Evolutionary conservation across 176 grass and related monocot species (phyloP), one percentile per base, ranked within the genome.

Genomic region (Metroxylon sagu): DNA sequence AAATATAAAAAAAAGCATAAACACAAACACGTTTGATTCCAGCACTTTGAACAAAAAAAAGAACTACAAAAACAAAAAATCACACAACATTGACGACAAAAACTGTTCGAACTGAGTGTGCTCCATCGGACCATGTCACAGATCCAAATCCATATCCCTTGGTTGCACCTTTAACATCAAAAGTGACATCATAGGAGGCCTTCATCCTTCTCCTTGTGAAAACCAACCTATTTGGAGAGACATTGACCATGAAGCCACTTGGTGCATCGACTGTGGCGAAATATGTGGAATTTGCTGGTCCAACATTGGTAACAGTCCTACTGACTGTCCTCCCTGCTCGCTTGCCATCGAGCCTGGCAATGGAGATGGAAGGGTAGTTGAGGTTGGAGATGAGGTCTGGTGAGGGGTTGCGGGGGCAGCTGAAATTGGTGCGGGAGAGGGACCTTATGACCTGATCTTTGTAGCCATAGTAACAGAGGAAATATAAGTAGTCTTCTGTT

Each of bases 281-380:
- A 65, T 97, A 97, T 39, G 78, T 97, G 5, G 81, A 82, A 53
- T 97, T 91, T 52, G 84, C 63, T 6, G 81, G 72, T 0, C 92
- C 92, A 14, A 97, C 92, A 67, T 97, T 97, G 2, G 75, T 91
- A 23, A 77, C 83, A 19, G 80, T 83, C 64, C 92, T 78, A 50
- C 56, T 52, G 50, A 88, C 83, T 59, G 72, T 67, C 15, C 12
- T 67, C 43, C 26, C 72, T 4, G 68, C 50, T 14, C 56, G 83
- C 16, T 79, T 83, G 18, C 48, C 31, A 29, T 50, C 50, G 16
- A 97, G 75, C 48, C 79, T 64, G 4, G 87, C 80, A 65, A 97
- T 77, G 49, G 93, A 91, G 70, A 91, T 85, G 62, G 93, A 85
- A 19, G 93, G 93, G 78, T 97, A 97, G 75, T 97, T 97, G 57